Base-by-base conservation (phyloP, 805 yeast species). In the Candida verbasci region DNA sequence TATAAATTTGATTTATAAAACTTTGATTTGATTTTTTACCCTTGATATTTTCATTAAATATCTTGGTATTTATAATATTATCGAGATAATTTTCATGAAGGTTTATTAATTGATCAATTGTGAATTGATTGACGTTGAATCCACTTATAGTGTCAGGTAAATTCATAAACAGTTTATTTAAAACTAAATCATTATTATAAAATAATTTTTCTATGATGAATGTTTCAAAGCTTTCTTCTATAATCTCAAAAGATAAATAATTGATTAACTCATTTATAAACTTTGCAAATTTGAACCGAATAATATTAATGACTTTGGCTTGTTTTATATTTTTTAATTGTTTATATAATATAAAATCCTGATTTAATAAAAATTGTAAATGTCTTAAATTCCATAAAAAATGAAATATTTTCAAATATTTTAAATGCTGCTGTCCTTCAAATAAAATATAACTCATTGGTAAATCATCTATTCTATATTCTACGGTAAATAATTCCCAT, bases 401-500 rank as follows among this genome's bases (percentile, higher is more conserved):
- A 48, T 88, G 86, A 66, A 91, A 93, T 45, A 89, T 74, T 46
- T 84, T 74, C 35, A 87, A 64, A 54, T 91, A 91, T 40, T 57
- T 56, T 1, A 49, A 45, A 40, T 45, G 40, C 18, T 35, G 41
- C 10, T 27, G 24, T 6, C 27, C 34, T 36, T 77, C 85, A 27
- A 34, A 34, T 38, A 68, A 68, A 54, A 67, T 39, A 3, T 52
- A 44, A 24, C 74, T 72, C 25, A 80, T 62, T 12, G 91, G 63
- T 3, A 84, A 69, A 18, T 72, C 63, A 7, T 76, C 70, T 9
- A 76, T 49, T 37, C 73, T 65, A 55, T 85, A 93, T 52, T 88
- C 97, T 24, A 89, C 62, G 0, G 96, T 86, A 55, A 91, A 89
- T 2, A 85, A 87, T 52, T 89, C 95, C 96, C 96, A 89, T 1